Evolutionary conservation across 2,329 filamentous ascomycete species (phyloP).

Genomic region (Claviceps pazoutovae): DNA sequence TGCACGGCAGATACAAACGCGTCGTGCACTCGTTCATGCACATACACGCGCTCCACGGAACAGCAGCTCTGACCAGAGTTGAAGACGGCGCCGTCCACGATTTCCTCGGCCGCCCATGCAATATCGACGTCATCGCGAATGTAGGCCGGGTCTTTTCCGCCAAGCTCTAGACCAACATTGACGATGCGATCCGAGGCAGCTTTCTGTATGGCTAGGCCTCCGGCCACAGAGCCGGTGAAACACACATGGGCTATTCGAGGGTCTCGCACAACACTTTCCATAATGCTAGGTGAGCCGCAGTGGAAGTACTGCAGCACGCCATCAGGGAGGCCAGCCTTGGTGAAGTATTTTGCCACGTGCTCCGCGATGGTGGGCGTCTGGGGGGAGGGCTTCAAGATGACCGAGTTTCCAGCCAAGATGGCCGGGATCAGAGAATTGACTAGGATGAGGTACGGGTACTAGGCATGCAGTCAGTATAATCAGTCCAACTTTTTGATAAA

Average conservation of each 20-base stretch:
- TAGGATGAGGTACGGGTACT: slow-evolving; percentile 92
- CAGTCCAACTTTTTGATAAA: background rate
- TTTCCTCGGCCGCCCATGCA: slow-evolving; percentile 82
- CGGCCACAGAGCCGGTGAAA: slow-evolving; percentile 87
- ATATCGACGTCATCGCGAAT: slow-evolving; percentile 75
- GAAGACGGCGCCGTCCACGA: slow-evolving; percentile 91
- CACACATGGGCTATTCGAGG: slow-evolving; percentile 69
- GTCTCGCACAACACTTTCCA: slow-evolving; percentile 66
- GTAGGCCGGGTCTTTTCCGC: slow-evolving; percentile 91
- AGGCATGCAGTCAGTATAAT: slow-evolving; percentile 3
- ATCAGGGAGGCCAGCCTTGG: slow-evolving; percentile 64
- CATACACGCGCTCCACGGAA: slow-evolving; percentile 81
- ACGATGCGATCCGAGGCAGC: slow-evolving; percentile 75
- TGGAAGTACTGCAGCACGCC: slow-evolving; percentile 90
- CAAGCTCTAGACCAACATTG: slow-evolving; percentile 77
- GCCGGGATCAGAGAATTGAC: slow-evolving; percentile 88
- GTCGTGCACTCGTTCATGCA: slow-evolving; percentile 73
- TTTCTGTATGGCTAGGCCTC: slow-evolving; percentile 72
- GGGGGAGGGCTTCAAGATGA: slow-evolving; percentile 88
- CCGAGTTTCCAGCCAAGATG: slow-evolving; percentile 76
- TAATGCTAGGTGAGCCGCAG: slow-evolving; percentile 60
- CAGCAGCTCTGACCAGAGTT: slow-evolving; percentile 99
- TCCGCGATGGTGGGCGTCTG: slow-evolving; percentile 90
- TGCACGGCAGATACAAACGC: slow-evolving; percentile 67
- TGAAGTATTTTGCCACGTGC: slow-evolving; percentile 63